Percentiles rank a stretch among this genome's conserved stretches.
phyloP scores from a whole-genome alignment of 1,139 yeast genomes.

The Entelexis sorbosivorans region DNA sequence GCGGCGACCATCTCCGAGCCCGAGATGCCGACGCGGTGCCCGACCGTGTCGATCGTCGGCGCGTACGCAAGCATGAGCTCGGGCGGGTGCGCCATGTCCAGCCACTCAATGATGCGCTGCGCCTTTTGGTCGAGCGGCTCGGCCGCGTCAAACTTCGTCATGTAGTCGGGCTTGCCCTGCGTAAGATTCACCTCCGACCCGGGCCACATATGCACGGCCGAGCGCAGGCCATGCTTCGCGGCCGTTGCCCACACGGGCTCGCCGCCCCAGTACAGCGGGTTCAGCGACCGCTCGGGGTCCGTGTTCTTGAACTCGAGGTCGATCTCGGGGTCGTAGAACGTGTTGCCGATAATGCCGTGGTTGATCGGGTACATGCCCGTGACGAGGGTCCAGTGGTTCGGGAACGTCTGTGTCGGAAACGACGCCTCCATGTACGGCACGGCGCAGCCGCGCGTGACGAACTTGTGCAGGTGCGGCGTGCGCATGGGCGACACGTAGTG shows the following conservation, averaged over 20 bases:
- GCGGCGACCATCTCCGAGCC: conserved; percentile 49
- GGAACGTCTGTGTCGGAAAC: conserved; percentile 82
- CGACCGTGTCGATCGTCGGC: conserved; percentile 66
- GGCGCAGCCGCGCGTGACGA: conserved; percentile 47
- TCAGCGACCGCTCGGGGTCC: conserved; percentile 44
- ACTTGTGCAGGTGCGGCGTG: conserved; percentile 60
- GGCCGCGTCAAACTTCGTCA: conserved; percentile 53
- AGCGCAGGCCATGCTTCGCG: conserved; percentile 45
- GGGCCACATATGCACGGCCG: conserved; percentile 96
- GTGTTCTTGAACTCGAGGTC: conserved; percentile 51
- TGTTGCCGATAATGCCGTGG: conserved; percentile 82
- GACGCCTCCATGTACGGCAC: conserved; percentile 80
- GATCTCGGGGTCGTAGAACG: conserved; percentile 55
- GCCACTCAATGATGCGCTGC: conserved; percentile 50
- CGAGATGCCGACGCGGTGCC: conserved; percentile 59
- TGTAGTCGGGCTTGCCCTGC: conserved; percentile 36
- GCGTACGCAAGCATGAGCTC: conserved; percentile 72
- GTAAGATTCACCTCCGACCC: conserved; percentile 64
- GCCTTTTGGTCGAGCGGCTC: conserved; percentile 51
- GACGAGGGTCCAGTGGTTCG: conserved; percentile 83
- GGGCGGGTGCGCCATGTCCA: conserved; percentile 49
- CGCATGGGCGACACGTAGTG: conserved; percentile 57
- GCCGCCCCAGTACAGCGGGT: conserved; percentile 74
- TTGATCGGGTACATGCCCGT: conserved; percentile 77
- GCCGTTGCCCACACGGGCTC: conserved; percentile 85